Conservation (phyloP, 164 flowering plant species). For the Litsea cubeba region DNA sequence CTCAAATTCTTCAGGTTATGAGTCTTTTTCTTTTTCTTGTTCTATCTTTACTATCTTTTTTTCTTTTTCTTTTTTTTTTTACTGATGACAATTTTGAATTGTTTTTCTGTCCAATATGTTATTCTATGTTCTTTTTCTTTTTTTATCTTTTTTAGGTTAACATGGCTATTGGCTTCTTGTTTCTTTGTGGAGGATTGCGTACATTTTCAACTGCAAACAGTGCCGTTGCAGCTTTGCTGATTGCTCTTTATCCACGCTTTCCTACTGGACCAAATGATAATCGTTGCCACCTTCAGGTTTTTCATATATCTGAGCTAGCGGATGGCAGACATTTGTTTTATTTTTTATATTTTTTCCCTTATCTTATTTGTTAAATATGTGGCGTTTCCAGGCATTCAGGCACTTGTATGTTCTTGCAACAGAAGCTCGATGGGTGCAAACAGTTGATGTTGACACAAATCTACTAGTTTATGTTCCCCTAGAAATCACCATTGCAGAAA, state of each 20-base stretch:
- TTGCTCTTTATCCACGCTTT: slow-evolving; percentile 91
- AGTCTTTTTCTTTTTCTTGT: background rate
- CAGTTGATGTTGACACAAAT: slow-evolving; percentile 96
- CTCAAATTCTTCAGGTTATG: background rate
- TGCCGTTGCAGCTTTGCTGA: slow-evolving; percentile 76
- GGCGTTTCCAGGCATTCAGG: slow-evolving; percentile 70
- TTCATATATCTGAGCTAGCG: background rate
- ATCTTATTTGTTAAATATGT: background rate
- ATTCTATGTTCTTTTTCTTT: no score
- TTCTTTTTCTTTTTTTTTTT: background rate
- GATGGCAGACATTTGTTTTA: background rate
- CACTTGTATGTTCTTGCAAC: slow-evolving; percentile 93
- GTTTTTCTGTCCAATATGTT: background rate
- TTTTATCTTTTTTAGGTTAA: slow-evolving; percentile 51
- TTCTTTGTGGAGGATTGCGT: slow-evolving; percentile 94
- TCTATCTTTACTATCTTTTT: background rate
- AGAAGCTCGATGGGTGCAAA: slow-evolving; percentile 93
- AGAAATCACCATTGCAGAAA: slow-evolving; percentile 67
- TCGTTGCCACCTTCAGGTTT: slow-evolving; percentile 96
- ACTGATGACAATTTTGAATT: no score
- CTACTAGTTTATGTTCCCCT: slow-evolving; percentile 88
- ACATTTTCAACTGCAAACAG: slow-evolving; percentile 83
- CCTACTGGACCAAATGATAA: slow-evolving; percentile 98
- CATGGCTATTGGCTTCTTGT: slow-evolving; percentile 89
- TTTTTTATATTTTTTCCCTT: background rate